Conservation (phyloP, 2,329 filamentous ascomycete genomes). For the Colletotrichum zoysiae region DNA sequence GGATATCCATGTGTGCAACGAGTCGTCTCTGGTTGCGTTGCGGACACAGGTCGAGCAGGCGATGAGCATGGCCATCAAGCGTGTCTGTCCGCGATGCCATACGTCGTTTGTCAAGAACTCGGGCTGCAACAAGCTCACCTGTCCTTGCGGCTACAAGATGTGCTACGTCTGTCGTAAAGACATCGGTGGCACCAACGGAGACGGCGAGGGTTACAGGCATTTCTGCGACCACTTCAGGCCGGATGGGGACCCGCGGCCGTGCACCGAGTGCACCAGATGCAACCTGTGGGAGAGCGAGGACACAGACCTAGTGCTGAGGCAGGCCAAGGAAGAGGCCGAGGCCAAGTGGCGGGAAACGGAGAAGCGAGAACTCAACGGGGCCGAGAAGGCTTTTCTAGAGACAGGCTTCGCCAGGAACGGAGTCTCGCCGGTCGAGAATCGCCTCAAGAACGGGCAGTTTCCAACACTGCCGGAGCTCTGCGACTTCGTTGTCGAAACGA, state of each 20-base stretch:
- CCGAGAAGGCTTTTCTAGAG: slow-evolving; percentile 69
- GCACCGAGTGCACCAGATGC: slow-evolving; percentile 83
- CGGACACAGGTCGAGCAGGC: slow-evolving; percentile 92
- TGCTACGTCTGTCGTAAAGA: slow-evolving; percentile 95
- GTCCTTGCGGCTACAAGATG: slow-evolving; percentile 96
- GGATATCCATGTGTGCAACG: slow-evolving; percentile 91
- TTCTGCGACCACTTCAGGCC: slow-evolving; percentile 97
- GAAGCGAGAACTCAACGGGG: slow-evolving; percentile 66
- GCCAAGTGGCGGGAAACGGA: slow-evolving; percentile 77
- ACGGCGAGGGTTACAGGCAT: slow-evolving; percentile 84
- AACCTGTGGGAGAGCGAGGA: slow-evolving; percentile 85
- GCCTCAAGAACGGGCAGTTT: slow-evolving; percentile 50
- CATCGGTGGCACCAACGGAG: slow-evolving; percentile 61
- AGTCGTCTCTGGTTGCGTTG: slow-evolving; percentile 83
- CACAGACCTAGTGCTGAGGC: slow-evolving; percentile 74
- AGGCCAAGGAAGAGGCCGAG: slow-evolving; percentile 79
- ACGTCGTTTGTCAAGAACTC: slow-evolving; percentile 92
- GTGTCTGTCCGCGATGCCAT: slow-evolving; percentile 91
- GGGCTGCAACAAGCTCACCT: slow-evolving; percentile 97
- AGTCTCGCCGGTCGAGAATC: slow-evolving; percentile 49
- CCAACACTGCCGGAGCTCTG: slow-evolving; percentile 59
- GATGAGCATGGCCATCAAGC: slow-evolving; percentile 93
- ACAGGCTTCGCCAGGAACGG: slow-evolving; percentile 58
- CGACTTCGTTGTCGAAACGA: slow-evolving; percentile 59
- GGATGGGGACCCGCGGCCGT: slow-evolving; percentile 77